Percentiles rank a stretch among this genome's conserved stretches.
phyloP scores from a whole-genome alignment of 2,329 filamentous ascomycete species.

The Pseudocercospora cruenta region DNA sequence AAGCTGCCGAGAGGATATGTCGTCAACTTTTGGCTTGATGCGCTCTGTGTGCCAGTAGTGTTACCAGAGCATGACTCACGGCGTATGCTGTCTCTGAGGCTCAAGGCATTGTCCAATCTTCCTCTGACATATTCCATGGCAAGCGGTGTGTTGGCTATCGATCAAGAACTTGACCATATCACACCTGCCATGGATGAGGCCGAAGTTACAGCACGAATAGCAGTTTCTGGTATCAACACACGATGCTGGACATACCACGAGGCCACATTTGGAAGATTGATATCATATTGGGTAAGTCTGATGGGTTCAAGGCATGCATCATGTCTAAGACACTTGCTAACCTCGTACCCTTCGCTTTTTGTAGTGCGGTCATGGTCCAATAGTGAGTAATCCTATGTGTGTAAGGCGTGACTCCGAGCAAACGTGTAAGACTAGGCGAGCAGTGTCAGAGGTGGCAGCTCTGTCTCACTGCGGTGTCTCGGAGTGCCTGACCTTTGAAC shows the following conservation, averaged over 20 bases:
- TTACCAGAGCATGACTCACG: background rate
- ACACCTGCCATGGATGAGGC: background rate
- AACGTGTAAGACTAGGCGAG: no score
- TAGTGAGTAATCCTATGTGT: slow-evolving; percentile 20
- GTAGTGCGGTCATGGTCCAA: background rate
- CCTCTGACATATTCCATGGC: slow-evolving; percentile 1
- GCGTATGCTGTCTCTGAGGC: background rate
- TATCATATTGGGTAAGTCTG: slow-evolving; percentile 2
- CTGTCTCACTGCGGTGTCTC: no score
- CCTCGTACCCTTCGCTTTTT: no score
- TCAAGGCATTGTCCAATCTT: background rate
- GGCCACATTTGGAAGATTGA: background rate
- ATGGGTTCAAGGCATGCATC: no score
- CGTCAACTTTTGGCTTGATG: background rate
- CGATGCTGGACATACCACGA: slow-evolving; percentile 3
- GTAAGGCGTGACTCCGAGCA: no score
- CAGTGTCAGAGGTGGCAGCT: no score
- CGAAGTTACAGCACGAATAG: background rate
- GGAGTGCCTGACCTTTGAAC: no score
- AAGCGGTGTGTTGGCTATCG: background rate
- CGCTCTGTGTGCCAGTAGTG: background rate
- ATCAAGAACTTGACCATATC: background rate
- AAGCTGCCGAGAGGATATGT: background rate
- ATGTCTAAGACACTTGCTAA: no score
- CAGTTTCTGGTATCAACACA: background rate